Conservation (phyloP, 306 rosid species). For the Gynostemma pentaphyllum region DNA sequence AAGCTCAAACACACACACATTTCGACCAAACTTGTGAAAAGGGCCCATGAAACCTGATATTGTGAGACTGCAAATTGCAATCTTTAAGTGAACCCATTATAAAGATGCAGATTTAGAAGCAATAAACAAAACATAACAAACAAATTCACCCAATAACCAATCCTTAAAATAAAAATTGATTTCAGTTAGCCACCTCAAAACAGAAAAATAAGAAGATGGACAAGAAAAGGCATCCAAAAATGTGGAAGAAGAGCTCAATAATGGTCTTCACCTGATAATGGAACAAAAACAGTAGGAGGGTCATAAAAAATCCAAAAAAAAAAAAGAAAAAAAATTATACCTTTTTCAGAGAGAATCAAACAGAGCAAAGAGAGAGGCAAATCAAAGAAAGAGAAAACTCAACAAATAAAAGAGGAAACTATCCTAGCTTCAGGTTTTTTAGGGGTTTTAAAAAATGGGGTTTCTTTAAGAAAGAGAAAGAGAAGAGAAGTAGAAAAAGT, state of each 20-base stretch:
- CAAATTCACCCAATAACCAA: background rate
- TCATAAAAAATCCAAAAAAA: background rate
- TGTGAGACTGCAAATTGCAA: slow-evolving; percentile 1
- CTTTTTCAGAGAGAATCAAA: too few relatives aligned
- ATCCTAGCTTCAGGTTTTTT: too few relatives aligned
- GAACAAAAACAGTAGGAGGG: background rate
- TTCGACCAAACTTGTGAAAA: background rate
- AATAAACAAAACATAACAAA: too few relatives aligned
- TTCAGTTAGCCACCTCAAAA: background rate
- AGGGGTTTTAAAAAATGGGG: too few relatives aligned
- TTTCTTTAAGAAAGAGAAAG: too few relatives aligned
- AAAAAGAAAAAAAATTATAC: too few relatives aligned
- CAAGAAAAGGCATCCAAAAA: background rate
- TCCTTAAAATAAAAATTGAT: background rate
- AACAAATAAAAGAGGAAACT: too few relatives aligned
- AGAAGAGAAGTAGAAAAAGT: too few relatives aligned
- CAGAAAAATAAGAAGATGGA: background rate
- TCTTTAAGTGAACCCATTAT: background rate
- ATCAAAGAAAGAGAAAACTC: too few relatives aligned
- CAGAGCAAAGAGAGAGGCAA: too few relatives aligned
- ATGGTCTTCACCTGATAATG: background rate
- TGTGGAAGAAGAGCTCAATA: background rate
- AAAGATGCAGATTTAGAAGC: too few relatives aligned
- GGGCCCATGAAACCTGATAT: background rate
- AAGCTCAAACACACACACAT: background rate